Evolutionary conservation across 2,329 filamentous ascomycete genomes (phyloP).

Genomic region (Aureobasidium lini): DNA sequence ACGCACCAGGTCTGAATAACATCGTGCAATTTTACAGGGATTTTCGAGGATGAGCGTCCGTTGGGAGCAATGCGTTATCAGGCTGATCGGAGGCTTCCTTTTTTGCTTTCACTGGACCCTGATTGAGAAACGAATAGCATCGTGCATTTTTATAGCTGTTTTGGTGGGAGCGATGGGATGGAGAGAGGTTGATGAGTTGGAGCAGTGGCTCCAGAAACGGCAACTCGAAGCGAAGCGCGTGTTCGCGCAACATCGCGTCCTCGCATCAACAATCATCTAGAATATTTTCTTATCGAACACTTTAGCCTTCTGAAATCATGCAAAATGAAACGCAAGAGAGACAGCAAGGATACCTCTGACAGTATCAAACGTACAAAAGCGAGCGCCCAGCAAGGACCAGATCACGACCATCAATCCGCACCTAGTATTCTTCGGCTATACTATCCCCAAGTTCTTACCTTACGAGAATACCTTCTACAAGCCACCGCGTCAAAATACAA

Average conservation of each 20-base stretch:
- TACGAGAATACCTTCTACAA: constrained; percentile 64
- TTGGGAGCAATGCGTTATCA: too few species aligned
- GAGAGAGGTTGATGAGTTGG: too few species aligned
- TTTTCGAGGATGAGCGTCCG: too few species aligned
- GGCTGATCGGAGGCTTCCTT: too few species aligned
- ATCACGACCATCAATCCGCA: background rate
- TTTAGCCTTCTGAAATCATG: background rate
- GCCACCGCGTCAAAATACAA: constrained; percentile 61
- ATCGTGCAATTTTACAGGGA: too few species aligned
- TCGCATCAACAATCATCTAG: background rate
- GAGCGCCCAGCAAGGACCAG: background rate
- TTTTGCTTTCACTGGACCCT: too few species aligned
- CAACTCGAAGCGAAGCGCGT: constrained; percentile 6
- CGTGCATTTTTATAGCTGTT: too few species aligned
- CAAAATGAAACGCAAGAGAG: constrained; percentile 2
- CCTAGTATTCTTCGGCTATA: constrained; percentile 48
- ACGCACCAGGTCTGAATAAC: too few species aligned
- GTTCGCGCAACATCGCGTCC: constrained; percentile 2
- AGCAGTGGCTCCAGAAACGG: background rate
- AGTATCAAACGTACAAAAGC: background rate
- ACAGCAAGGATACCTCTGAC: background rate
- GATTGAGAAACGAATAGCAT: too few species aligned
- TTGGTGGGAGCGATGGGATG: too few species aligned
- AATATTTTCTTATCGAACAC: background rate
- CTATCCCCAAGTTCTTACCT: constrained; percentile 57